A percentile compares a stretch with the other conserved stretches of the same genome.
Evolutionary conservation across 1,139 yeast species (phyloP).

Genomic region (Zygosaccharomyces sapae): DNA sequence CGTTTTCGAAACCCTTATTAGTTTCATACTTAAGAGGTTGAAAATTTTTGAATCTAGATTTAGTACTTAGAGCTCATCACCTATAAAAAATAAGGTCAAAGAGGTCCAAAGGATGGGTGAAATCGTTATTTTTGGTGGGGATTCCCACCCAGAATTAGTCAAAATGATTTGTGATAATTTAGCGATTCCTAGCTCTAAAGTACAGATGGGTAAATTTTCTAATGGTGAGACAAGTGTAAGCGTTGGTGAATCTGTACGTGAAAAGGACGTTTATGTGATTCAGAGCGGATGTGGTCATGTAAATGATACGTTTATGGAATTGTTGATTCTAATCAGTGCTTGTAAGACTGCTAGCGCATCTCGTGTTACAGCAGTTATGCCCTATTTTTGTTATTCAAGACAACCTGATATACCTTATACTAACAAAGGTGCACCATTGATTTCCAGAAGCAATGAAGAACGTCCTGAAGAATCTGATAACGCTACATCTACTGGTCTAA

Average conservation of each 20-base stretch:
- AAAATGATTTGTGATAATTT: constrained; percentile 61
- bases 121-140: constrained; percentile 66
- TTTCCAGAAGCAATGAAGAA: constrained; percentile 42
- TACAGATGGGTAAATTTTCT: constrained; percentile 55
- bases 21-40: background rate
- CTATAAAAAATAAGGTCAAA: constrained; percentile 32
- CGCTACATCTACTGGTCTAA: constrained; percentile 13
- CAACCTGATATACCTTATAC: constrained; percentile 95
- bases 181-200: constrained; percentile 58
- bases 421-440: constrained; percentile 58
- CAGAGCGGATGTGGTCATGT: constrained; percentile 77
- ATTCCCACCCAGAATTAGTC: constrained; percentile 61
- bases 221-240: constrained; percentile 92
- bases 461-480: constrained; percentile 52
- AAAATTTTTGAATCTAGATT: background rate
- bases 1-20: background rate
- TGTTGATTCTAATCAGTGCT: constrained; percentile 84
- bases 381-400: constrained; percentile 91
- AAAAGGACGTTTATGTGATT: constrained; percentile 81
- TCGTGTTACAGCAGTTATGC: constrained; percentile 90
- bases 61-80: background rate
- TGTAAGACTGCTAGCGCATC: constrained; percentile 94
- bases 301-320: constrained; percentile 85
- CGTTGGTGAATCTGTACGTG: constrained; percentile 80
- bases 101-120: constrained; percentile 55